These are phyloP conservation scores for Hymenoscyphus repandus DNA, from an alignment of 2,329 filamentous ascomycete genomes.

Conservation along the genomic window DNA sequence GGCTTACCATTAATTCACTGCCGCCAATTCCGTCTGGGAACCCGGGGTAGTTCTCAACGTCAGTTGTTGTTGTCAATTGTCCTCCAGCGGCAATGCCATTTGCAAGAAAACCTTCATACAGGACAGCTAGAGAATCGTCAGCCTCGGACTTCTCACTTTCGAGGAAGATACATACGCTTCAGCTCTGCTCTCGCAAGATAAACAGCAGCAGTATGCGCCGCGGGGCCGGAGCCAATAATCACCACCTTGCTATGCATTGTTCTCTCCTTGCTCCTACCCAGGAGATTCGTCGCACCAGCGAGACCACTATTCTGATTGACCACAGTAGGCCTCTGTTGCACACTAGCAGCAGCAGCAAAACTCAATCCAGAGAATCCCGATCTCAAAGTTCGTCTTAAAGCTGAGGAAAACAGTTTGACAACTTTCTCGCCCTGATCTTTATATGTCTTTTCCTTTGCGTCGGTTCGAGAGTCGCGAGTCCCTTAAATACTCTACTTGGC, in stretches of 20 bases:
- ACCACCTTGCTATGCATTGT: constrained; percentile 93
- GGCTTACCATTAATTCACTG: constrained; percentile 66
- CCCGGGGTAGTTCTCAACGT: constrained; percentile 96
- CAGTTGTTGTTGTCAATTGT: constrained; percentile 96
- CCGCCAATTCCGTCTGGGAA: constrained; percentile 89
- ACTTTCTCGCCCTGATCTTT: constrained; percentile 23
- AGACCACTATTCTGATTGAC: constrained; percentile 20
- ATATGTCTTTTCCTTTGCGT: constrained; percentile 1
- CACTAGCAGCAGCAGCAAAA: constrained; percentile 63
- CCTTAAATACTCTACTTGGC: neutral
- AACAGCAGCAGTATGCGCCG: constrained; percentile 93
- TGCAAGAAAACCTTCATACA: constrained; percentile 97
- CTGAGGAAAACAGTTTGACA: constrained; percentile 91
- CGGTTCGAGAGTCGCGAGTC: neutral
- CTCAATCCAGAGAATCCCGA: constrained; percentile 69
- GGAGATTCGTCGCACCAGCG: constrained; percentile 17
- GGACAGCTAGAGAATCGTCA: constrained; percentile 50
- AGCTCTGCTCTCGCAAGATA: constrained; percentile 93
- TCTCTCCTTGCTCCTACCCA: constrained; percentile 32
- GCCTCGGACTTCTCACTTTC: constrained; percentile 26
- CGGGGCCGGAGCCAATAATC: constrained; percentile 91
- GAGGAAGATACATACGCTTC: constrained; percentile 49
- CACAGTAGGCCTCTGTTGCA: constrained; percentile 51
- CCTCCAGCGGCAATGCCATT: constrained; percentile 94
- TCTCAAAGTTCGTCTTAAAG: constrained; percentile 70